Conservation (phyloP, 768 basidiomycete genomes). For the Amylocystis lapponica region DNA sequence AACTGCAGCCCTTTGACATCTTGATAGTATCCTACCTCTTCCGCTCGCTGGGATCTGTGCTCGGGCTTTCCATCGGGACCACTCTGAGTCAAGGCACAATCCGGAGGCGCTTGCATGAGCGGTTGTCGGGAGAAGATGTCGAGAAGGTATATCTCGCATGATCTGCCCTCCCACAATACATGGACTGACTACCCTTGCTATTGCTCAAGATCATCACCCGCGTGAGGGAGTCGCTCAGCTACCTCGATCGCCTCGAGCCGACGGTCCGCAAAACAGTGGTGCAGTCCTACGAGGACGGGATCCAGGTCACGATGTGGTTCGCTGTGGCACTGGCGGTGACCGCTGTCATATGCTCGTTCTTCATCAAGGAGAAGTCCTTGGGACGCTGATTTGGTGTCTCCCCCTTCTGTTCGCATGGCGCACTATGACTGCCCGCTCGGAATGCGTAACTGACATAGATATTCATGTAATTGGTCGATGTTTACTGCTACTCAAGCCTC, state of each 20-base stretch:
- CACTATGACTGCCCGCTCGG: too few species aligned
- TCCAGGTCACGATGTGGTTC: slow-evolving; percentile 45
- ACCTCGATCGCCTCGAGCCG: slow-evolving; percentile 26
- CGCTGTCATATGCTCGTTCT: slow-evolving; percentile 40
- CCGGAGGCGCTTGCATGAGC: slow-evolving; percentile 35
- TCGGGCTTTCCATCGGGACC: slow-evolving; percentile 52
- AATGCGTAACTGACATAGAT: too few species aligned
- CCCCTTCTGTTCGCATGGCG: too few species aligned
- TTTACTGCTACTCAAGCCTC: too few species aligned
- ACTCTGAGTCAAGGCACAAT: slow-evolving; percentile 51
- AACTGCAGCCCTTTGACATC: neutral
- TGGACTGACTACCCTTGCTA: neutral
- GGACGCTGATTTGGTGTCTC: too few species aligned
- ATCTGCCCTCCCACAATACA: neutral
- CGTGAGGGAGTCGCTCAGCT: slow-evolving; percentile 29
- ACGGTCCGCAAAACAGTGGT: slow-evolving; percentile 23
- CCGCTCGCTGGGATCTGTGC: slow-evolving; percentile 54
- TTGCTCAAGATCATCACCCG: slow-evolving; percentile 25
- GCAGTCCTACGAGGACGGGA: slow-evolving; percentile 32
- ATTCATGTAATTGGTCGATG: too few species aligned
- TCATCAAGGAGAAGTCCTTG: slow-evolving; percentile 46
- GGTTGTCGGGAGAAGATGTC: slow-evolving; percentile 34
- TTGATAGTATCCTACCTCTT: slow-evolving; percentile 56
- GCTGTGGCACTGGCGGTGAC: slow-evolving; percentile 35
- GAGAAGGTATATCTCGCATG: slow-evolving; percentile 42